phyloP scores from a whole-genome alignment of 2,329 filamentous ascomycete species.

The Fusarium pseudoanthophilum region DNA sequence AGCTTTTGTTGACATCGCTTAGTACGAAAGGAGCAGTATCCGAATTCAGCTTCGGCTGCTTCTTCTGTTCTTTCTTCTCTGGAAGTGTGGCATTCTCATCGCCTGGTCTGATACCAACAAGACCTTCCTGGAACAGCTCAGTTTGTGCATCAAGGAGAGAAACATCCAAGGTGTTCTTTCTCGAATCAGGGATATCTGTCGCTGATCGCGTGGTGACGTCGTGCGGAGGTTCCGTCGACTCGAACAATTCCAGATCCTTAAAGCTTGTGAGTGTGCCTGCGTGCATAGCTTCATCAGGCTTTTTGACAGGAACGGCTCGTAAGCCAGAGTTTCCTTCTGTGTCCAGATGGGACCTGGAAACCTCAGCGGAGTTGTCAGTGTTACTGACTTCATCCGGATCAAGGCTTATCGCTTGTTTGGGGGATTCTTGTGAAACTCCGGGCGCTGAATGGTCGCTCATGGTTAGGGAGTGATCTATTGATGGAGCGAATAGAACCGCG shows the following conservation, averaged over 20 bases:
- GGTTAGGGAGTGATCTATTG: not conserved
- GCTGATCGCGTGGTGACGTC: not conserved
- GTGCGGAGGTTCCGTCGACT: not conserved
- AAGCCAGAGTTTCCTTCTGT: not conserved
- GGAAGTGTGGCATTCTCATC: not conserved
- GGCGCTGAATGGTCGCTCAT: not conserved
- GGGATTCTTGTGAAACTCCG: not conserved
- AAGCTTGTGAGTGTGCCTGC: not conserved
- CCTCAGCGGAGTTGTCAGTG: not conserved
- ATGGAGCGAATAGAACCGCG: not conserved
- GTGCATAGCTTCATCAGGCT: not conserved
- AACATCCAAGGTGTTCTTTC: not conserved
- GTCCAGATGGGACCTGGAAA: not conserved
- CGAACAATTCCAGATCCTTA: not conserved
- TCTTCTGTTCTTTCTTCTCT: slow-evolving; percentile 34
- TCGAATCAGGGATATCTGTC: not conserved
- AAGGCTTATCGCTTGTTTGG: not conserved
- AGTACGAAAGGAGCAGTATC: not conserved
- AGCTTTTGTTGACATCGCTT: not conserved
- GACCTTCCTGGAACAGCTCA: not conserved
- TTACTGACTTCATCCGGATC: not conserved
- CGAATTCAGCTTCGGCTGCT: slow-evolving; percentile 12
- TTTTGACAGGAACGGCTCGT: not conserved
- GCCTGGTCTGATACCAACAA: not conserved
- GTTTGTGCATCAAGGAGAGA: not conserved